Percentiles rank a stretch among this genome's conserved stretches.
Evolutionary conservation across 352 stramenopile genomes (phyloP).

Genomic region (Pythium folliculosum): DNA sequence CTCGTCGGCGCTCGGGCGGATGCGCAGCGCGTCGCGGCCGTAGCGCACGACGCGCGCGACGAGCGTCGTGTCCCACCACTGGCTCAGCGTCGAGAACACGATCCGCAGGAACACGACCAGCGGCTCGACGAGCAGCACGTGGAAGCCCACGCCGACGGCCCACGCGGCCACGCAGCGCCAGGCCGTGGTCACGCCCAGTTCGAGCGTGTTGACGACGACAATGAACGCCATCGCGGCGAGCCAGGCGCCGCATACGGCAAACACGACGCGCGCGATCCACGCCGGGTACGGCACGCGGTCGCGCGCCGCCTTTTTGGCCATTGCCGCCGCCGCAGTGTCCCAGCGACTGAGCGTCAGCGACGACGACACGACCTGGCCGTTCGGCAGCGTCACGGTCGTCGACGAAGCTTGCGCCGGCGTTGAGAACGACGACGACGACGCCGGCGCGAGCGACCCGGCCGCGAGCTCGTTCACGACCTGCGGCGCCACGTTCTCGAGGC

Average conservation of each 20-base stretch:
- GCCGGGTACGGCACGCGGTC: constrained; percentile 60
- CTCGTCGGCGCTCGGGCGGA: constrained; percentile 38
- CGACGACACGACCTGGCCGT: constrained; percentile 18
- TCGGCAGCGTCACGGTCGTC: constrained; percentile 9
- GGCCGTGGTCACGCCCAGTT: constrained; percentile 48
- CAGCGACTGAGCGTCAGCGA: constrained; percentile 21
- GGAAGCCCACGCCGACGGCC: constrained; percentile 44
- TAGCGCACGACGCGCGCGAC: constrained; percentile 44
- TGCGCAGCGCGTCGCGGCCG: constrained; percentile 49
- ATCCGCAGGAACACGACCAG: constrained; percentile 51
- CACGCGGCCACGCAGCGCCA: constrained; percentile 59
- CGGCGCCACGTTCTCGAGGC: constrained; percentile 55
- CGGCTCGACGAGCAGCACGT: constrained; percentile 56
- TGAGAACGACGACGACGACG: background rate
- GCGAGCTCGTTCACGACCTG: constrained; percentile 54
- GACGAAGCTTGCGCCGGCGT: background rate
- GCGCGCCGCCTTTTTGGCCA: background rate
- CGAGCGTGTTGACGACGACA: constrained; percentile 44
- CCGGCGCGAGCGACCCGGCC: constrained; percentile 5
- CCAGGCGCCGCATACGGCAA: constrained; percentile 46
- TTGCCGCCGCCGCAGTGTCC: constrained; percentile 7
- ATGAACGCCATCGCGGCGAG: constrained; percentile 43
- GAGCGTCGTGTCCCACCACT: constrained; percentile 57
- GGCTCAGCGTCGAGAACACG: constrained; percentile 47
- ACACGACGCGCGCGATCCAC: constrained; percentile 63